Evolutionary conservation across 2,329 filamentous ascomycete species (phyloP).

Genomic region (Penicillium sp.): DNA sequence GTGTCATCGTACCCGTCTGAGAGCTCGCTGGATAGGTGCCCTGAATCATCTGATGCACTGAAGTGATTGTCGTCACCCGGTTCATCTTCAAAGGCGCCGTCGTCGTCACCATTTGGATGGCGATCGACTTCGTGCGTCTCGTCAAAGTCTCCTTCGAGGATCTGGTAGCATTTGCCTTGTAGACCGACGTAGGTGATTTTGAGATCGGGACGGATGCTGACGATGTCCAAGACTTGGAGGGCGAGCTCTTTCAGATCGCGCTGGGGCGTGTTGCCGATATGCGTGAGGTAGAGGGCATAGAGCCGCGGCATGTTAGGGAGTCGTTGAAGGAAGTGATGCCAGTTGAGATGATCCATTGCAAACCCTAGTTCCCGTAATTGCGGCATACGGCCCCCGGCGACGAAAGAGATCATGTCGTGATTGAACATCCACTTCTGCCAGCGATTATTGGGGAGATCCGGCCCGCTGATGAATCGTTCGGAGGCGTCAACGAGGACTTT

Average conservation of each 20-base stretch:
- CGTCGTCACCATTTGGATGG: constrained; percentile 53
- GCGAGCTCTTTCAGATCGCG: constrained; percentile 71
- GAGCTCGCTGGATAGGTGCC: constrained; percentile 31
- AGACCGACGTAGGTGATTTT: constrained; percentile 78
- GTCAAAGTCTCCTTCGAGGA: constrained; percentile 62
- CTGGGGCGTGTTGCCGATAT: constrained; percentile 66
- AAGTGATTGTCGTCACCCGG: constrained; percentile 48
- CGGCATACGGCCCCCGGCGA: constrained; percentile 76
- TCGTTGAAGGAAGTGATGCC: constrained; percentile 79
- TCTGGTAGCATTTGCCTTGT: constrained; percentile 78
- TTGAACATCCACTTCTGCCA: constrained; percentile 74
- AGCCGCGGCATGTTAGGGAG: constrained; percentile 72
- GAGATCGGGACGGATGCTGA: constrained; percentile 74
- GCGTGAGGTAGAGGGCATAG: constrained; percentile 70
- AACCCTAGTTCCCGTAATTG: constrained; percentile 72
- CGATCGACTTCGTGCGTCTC: constrained; percentile 40
- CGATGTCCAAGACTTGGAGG: constrained; percentile 75
- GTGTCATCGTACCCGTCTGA: constrained; percentile 50
- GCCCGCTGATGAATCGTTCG: constrained; percentile 53
- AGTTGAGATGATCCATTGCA: constrained; percentile 74
- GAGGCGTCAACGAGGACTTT: constrained; percentile 76
- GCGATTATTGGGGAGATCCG: constrained; percentile 46
- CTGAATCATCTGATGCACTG: constrained; percentile 26
- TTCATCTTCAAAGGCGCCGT: constrained; percentile 49
- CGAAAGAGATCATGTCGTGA: constrained; percentile 69